Conservation (phyloP, 805 yeast genomes). For the Ogataea ganodermae region DNA sequence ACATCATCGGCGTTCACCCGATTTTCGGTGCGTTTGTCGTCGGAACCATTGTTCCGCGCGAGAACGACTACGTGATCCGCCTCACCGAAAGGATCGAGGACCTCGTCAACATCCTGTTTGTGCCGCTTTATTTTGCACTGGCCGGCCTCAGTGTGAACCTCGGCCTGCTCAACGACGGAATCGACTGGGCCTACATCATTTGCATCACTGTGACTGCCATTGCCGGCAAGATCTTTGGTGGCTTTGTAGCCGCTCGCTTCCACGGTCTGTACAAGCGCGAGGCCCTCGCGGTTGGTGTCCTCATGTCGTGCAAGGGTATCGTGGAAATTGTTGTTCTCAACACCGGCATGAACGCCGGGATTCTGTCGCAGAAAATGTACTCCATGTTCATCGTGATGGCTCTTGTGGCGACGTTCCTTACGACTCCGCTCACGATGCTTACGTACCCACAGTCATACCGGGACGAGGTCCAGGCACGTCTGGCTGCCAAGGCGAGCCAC, state of each 20-base stretch:
- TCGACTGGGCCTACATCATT: conserved; percentile 76
- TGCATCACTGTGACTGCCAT: conserved; percentile 70
- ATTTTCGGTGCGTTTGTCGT: conserved; percentile 83
- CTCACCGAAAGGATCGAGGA: conserved; percentile 78
- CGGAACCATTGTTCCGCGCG: conserved; percentile 76
- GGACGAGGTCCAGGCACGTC: conserved; percentile 43
- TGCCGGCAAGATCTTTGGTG: conserved; percentile 69
- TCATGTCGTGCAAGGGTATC: conserved; percentile 89
- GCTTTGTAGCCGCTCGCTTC: conserved; percentile 60
- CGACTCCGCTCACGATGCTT: conserved; percentile 70
- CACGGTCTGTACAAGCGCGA: conserved; percentile 73
- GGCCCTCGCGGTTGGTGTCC: conserved; percentile 70
- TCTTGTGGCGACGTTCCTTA: conserved; percentile 68
- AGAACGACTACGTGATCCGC: conserved; percentile 67
- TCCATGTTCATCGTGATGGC: conserved; percentile 88
- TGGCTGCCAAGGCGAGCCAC: conserved; percentile 18
- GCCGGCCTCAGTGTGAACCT: conserved; percentile 75
- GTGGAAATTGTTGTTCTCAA: conserved; percentile 80
- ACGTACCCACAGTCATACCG: conserved; percentile 65
- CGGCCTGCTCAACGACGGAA: conserved; percentile 61
- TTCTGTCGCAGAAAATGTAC: conserved; percentile 62
- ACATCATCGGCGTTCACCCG: conserved; percentile 83
- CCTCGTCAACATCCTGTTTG: conserved; percentile 65
- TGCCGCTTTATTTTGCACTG: conserved; percentile 78
- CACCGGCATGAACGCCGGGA: conserved; percentile 71